Base-by-base conservation (phyloP, 768 basidiomycete species). In the Suillus clintonianus region DNA sequence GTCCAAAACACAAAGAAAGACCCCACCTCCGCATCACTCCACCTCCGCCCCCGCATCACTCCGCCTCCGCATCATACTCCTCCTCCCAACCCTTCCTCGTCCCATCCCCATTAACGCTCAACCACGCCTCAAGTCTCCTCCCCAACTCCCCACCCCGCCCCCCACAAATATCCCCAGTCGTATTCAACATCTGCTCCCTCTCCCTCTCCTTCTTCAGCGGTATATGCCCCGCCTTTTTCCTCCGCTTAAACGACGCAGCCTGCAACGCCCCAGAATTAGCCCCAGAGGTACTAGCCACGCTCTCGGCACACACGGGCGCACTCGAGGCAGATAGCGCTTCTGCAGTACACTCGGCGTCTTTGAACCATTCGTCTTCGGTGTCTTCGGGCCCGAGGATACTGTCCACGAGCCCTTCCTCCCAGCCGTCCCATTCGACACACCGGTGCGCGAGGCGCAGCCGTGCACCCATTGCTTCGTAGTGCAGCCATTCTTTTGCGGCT, bases 341-440 rank as follows among this genome's bases (percentile, higher is more conserved):
- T 10, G 65, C 65, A 2, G 70, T 67, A 24, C 67, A 67, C 30
- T 78, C 77, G 5, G 69, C 68, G 55, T 80, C 80, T 68, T 79
- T 80, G 73, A 89, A 86, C 91, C 90, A 92, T 58, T 89, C 89
- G 6, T 85, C 85, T 68, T 92, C 89, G 56, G 82, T 74, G 22
- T 91, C 90, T 68, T 86, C 88, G 0, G 87, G 83, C 1, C 91
- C 91, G 22, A 94, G 80, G 37, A 93, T 91, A 62, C 86, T 87
- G 6, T 87, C 86, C 1, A 90, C 85, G 19, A 95, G 80, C 0
- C 91, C 92, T 71, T 94, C 92, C 70, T 95, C 92, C 92, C 93
- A 95, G 2, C 92, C 93, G 68, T 94, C 92, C 92, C 92, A 94
- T 71, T 95, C 92, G 41, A 83, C 85, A 67, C 88, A 91, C 32